These are phyloP conservation scores for Pelagophyceae sp. DNA, from an alignment of 352 stramenopile genomes.

Conservation along the genomic window DNA sequence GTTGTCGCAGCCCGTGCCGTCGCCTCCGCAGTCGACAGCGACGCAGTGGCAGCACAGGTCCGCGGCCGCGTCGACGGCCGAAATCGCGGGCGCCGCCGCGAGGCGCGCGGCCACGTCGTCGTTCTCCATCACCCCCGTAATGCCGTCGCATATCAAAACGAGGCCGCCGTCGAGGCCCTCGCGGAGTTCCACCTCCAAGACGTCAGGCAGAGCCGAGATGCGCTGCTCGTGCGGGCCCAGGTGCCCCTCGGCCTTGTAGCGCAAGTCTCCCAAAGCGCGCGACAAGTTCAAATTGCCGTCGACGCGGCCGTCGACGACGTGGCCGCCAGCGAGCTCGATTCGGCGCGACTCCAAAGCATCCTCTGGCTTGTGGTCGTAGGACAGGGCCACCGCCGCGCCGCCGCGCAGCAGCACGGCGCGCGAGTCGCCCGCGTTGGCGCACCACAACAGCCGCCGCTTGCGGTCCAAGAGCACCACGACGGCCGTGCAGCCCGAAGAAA, in stretches of 20 bases:
- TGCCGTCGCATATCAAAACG: neutral
- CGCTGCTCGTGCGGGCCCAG: neutral
- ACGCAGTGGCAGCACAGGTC: neutral
- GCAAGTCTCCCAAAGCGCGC: neutral
- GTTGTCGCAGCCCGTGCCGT: neutral
- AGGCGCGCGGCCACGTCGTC: neutral
- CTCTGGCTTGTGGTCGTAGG: neutral
- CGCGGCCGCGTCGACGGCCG: neutral
- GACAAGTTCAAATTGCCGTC: neutral
- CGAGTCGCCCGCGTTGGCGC: conserved; percentile 3
- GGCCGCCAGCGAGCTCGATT: conserved; percentile 2
- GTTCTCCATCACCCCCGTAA: neutral
- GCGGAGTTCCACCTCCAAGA: neutral
- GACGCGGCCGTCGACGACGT: neutral
- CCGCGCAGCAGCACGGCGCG: neutral
- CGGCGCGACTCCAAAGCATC: neutral
- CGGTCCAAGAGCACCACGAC: neutral
- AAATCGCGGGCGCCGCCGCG: too few relatives aligned
- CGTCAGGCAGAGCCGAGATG: neutral
- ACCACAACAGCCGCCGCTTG: neutral
- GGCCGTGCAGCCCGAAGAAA: neutral
- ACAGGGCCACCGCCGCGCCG: neutral
- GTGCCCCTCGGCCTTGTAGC: neutral
- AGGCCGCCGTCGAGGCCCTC: neutral
- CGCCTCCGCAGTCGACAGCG: neutral